These are phyloP conservation scores for Calocera cornea DNA, from an alignment of 768 basidiomycete species.

Conservation along the genomic window DNA sequence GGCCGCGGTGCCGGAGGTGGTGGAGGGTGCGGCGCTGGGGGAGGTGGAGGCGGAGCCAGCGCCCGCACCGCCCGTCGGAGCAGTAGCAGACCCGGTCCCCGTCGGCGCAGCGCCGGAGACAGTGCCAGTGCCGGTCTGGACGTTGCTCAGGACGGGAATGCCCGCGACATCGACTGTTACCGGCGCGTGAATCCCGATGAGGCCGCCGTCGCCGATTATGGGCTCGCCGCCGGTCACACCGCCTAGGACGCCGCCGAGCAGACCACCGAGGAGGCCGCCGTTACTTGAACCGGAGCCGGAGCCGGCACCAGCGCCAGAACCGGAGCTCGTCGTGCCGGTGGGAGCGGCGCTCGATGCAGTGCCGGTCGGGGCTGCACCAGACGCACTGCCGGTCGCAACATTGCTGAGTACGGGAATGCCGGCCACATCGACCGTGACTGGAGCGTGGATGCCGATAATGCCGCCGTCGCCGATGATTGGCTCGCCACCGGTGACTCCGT, in stretches of 20 bases:
- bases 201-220: background rate
- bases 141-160: background rate
- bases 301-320: background rate
- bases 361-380: background rate
- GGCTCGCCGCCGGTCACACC: background rate
- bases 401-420: constrained; percentile 1
- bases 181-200: background rate
- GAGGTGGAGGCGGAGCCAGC: background rate
- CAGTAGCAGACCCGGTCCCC: too few species aligned
- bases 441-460: background rate
- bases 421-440: background rate
- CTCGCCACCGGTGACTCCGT: background rate
- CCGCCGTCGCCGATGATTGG: background rate
- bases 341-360: background rate
- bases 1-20: background rate
- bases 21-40: background rate
- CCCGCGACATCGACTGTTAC: background rate
- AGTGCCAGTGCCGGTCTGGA: background rate
- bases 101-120: too few species aligned
- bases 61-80: background rate
- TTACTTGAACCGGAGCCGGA: background rate
- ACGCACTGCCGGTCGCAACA: background rate
- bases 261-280: background rate
- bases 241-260: background rate
- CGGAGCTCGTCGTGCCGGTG: background rate